Percentiles rank a stretch among this genome's conserved stretches.
These are phyloP conservation scores for Cryphonectria radicalis DNA, from an alignment of 2,329 filamentous ascomycete species.

Conservation along the genomic window DNA sequence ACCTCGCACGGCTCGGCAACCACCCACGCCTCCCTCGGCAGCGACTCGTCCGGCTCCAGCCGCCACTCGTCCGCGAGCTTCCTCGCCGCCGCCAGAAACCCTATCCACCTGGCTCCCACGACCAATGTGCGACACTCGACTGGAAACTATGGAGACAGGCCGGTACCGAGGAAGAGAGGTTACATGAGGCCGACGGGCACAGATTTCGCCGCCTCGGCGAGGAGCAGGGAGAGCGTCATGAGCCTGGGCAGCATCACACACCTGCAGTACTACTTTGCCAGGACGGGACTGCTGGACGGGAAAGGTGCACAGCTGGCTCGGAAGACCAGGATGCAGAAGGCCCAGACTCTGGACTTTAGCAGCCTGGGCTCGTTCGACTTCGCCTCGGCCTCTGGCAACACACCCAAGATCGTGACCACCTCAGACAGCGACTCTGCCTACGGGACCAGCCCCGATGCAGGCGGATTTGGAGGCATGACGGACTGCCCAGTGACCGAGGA, in stretches of 20 bases:
- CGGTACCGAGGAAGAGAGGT: slow-evolving; percentile 65
- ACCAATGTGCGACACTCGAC: slow-evolving; percentile 49
- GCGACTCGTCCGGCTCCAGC: slow-evolving; percentile 55
- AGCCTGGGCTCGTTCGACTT: slow-evolving; percentile 52
- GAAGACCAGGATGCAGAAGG: slow-evolving; percentile 62
- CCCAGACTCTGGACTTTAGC: slow-evolving; percentile 61
- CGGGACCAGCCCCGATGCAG: slow-evolving; percentile 61
- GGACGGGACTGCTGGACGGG: slow-evolving; percentile 89
- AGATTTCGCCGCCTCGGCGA: slow-evolving; percentile 87
- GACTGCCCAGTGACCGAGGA: slow-evolving; percentile 49
- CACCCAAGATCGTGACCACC: slow-evolving; percentile 45
- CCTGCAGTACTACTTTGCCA: slow-evolving; percentile 96
- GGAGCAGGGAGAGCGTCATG: slow-evolving; percentile 91
- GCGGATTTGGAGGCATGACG: slow-evolving; percentile 42
- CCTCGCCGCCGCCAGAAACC: slow-evolving; percentile 49
- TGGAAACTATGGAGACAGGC: slow-evolving; percentile 43
- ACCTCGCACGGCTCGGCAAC: slow-evolving; percentile 59
- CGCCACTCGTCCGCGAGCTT: slow-evolving; percentile 68
- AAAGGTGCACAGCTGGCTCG: slow-evolving; percentile 86
- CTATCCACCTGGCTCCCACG: slow-evolving; percentile 40
- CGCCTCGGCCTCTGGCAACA: slow-evolving; percentile 32
- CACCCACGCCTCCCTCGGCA: slow-evolving; percentile 57
- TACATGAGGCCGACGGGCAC: slow-evolving; percentile 88
- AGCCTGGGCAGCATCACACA: slow-evolving; percentile 96
- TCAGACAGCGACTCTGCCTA: slow-evolving; percentile 64